Base-by-base conservation (phyloP, 768 basidiomycete genomes). In the Russula foetens region DNA sequence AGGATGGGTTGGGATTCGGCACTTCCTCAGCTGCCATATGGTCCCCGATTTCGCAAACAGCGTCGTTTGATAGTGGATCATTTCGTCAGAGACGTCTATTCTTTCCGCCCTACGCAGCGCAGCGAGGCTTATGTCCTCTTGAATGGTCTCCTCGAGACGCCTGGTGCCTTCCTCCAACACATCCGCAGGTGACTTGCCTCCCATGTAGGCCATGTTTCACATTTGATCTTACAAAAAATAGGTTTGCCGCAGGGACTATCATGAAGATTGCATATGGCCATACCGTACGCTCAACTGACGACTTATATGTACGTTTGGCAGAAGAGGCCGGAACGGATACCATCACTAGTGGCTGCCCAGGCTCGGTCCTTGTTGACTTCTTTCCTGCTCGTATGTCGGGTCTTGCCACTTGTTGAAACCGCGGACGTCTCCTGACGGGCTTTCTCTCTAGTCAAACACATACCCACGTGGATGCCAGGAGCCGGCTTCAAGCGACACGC, bases 241-340 rank as follows among this genome's bases (percentile, higher is more conserved):
- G 72, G 50, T 72, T 69, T 58, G 60, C 69, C 15, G 67, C 69
- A 4, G 71, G 69, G 11, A 63, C 65, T 5, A 69, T 74, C 56
- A 63, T 73, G 62, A 69, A 71, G 17, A 68, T 72, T 24, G 64
- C 71, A 7, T 75, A 75, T 47, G 73, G 72, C 1, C 69, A 72
- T 56, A 67, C 64, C 4, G 68, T 73, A 24, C 46, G 54, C 19
- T 70, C 70, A n/a, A 43, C 66, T 14, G 67, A 74, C 19, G 73
- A 74, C 60, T 45, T 66, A 21, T 70, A 67, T 61, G 67, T 73
- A n/a, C 53, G 64, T 19, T 49, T 70, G 35, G 71, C 68, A 28
- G 71, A 71, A 33, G 50, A 67, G 17, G 65, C 72, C 1, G 66
- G 65, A 14, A 58, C 33, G 6, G 68, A 63, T 38, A 68, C 67